phyloP scores from a whole-genome alignment of 257 asterid species.

The Forsythia suspensa region DNA sequence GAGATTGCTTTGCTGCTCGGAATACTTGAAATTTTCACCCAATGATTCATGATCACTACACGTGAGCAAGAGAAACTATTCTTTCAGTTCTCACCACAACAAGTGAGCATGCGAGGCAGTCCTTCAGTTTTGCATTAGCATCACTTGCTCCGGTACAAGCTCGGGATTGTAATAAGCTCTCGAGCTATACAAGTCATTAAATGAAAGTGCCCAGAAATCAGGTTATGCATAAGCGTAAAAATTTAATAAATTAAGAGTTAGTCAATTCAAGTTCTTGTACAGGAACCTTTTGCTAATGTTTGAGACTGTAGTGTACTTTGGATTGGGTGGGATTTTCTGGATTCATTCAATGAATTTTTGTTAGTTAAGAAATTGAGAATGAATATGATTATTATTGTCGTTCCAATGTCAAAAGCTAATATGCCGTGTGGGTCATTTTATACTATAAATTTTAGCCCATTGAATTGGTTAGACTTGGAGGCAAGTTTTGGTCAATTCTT shows the following conservation, averaged over 20 bases:
- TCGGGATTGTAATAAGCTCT: background rate
- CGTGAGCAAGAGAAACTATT: background rate
- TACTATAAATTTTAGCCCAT: too few relatives aligned
- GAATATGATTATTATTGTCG: background rate
- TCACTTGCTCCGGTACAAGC: background rate
- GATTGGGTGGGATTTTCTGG: conserved; percentile 4
- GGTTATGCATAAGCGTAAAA: conserved; percentile 33
- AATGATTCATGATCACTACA: background rate
- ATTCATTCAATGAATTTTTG: conserved; percentile 15
- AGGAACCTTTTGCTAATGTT: conserved; percentile 31
- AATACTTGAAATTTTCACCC: background rate
- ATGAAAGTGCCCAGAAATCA: conserved; percentile 22
- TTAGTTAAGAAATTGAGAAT: conserved; percentile 10
- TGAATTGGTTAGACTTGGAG: too few relatives aligned
- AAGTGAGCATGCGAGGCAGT: background rate
- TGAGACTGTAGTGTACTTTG: conserved; percentile 18
- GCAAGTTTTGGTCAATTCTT: too few relatives aligned
- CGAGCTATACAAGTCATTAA: background rate
- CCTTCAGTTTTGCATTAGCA: background rate
- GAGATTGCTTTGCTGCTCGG: background rate
- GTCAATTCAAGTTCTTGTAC: conserved; percentile 33
- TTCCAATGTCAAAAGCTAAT: too few relatives aligned
- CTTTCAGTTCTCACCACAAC: background rate
- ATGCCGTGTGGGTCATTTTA: too few relatives aligned
- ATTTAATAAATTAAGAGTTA: conserved; percentile 13